Evolutionary conservation across 805 yeast genomes (phyloP).

Genomic region (Candida ficus): DNA sequence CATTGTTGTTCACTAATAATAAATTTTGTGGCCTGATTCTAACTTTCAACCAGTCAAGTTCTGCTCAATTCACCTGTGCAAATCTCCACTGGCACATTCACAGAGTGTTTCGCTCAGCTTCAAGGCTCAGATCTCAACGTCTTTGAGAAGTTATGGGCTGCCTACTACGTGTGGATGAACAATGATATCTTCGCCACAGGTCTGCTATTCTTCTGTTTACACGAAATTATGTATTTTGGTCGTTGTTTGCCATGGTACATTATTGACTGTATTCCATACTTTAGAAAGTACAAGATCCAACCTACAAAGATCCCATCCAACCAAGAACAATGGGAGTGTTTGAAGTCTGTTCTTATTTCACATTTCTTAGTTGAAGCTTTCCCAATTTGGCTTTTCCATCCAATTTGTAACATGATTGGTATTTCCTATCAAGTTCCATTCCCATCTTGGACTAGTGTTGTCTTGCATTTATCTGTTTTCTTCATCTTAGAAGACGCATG

Average conservation of each 20-base stretch:
- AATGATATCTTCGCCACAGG: constrained; percentile 93
- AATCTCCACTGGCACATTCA: too few species aligned
- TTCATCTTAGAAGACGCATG: constrained; percentile 86
- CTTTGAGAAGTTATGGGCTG: constrained; percentile 76
- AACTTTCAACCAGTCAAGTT: background rate
- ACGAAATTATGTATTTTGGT: constrained; percentile 85
- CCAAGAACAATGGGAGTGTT: constrained; percentile 87
- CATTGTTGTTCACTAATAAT: too few species aligned
- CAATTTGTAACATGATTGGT: constrained; percentile 75
- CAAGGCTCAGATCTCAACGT: constrained; percentile 11
- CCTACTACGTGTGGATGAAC: constrained; percentile 74
- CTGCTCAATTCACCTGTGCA: background rate
- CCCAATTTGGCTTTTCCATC: constrained; percentile 96
- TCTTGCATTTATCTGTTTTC: constrained; percentile 65
- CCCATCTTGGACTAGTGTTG: constrained; percentile 57
- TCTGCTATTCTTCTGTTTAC: constrained; percentile 67
- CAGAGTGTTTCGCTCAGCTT: too few species aligned
- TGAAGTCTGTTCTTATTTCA: constrained; percentile 72
- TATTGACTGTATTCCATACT: constrained; percentile 77
- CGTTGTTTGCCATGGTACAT: constrained; percentile 89
- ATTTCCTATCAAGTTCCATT: constrained; percentile 77
- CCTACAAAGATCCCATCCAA: constrained; percentile 71
- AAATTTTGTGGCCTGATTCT: too few species aligned
- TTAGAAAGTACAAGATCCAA: constrained; percentile 84
- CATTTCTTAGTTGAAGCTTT: constrained; percentile 90